Evolutionary conservation across 1,139 yeast genomes (phyloP).

Genomic region (Yamadazyma atlantica): DNA sequence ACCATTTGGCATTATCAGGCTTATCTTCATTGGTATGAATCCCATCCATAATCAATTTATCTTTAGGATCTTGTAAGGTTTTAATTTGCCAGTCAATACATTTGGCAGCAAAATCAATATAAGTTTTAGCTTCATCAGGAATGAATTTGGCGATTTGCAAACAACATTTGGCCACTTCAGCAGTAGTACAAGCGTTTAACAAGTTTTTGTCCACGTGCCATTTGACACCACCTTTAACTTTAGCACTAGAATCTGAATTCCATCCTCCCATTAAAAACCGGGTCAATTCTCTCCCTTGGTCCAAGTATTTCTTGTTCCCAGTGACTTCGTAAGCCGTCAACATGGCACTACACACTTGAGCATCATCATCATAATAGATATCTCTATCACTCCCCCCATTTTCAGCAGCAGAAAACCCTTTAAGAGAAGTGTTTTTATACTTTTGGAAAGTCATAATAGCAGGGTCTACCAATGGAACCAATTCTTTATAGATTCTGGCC

Average conservation of each 20-base stretch:
- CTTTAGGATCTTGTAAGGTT: slow-evolving; percentile 52
- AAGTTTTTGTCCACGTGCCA: slow-evolving; percentile 68
- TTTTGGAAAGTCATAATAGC: slow-evolving; percentile 51
- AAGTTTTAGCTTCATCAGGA: slow-evolving; percentile 43
- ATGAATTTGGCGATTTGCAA: slow-evolving; percentile 57
- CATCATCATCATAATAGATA: slow-evolving; percentile 74
- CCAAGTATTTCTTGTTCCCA: slow-evolving; percentile 51
- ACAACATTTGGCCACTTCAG: slow-evolving; percentile 69
- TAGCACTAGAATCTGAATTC: slow-evolving; percentile 45
- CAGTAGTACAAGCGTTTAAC: slow-evolving; percentile 66
- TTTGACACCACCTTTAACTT: slow-evolving; percentile 57
- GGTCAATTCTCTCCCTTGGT: slow-evolving; percentile 58
- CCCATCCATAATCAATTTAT: slow-evolving; percentile 64
- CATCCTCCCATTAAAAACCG: slow-evolving; percentile 69
- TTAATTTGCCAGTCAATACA: slow-evolving; percentile 57
- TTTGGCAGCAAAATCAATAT: slow-evolving; percentile 53
- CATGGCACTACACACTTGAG: slow-evolving; percentile 69
- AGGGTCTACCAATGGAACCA: slow-evolving; percentile 57
- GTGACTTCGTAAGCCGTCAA: slow-evolving; percentile 72
- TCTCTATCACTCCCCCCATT: slow-evolving; percentile 57
- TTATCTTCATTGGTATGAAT: slow-evolving; percentile 48
- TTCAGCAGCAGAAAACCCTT: slow-evolving; percentile 61
- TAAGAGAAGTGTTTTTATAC: slow-evolving; percentile 51
- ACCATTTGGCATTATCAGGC: slow-evolving; percentile 57
- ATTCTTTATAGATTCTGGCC: slow-evolving; percentile 57